Evolutionary conservation across 208 protist genomes (phyloP).

Genomic region (Phytomonas francai): DNA sequence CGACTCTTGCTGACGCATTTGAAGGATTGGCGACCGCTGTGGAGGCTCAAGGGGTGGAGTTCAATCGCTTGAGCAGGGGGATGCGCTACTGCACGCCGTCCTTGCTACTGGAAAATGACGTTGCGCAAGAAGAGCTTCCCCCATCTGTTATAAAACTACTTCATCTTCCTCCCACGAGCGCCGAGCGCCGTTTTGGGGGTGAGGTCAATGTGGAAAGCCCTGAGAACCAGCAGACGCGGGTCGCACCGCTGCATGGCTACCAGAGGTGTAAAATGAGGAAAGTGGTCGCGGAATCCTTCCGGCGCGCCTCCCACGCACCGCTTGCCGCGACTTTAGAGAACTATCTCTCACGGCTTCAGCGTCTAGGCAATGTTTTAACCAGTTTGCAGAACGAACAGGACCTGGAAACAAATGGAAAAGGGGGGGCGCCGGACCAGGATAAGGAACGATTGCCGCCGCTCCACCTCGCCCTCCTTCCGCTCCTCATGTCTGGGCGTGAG

Average conservation of each 20-base stretch:
- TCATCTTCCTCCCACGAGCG: conserved; percentile 2
- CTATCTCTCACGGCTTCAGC: conserved; percentile 10
- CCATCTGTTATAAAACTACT: conserved; percentile 18
- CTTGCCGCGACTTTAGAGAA: conserved; percentile 26
- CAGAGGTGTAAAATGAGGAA: conserved; percentile 14
- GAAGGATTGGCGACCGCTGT: conserved; percentile 4
- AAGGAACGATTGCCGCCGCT: not conserved
- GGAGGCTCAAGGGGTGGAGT: conserved; percentile 11
- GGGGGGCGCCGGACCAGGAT: not conserved
- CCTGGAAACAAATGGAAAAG: too few relatives aligned
- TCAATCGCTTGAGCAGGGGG: conserved; percentile 33
- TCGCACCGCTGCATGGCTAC: conserved; percentile 10
- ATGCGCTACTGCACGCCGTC: conserved; percentile 51
- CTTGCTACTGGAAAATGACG: conserved; percentile 38
- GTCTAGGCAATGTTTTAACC: not conserved
- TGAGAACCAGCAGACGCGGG: not conserved
- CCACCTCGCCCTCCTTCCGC: conserved; percentile 19
- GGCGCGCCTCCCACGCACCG: conserved; percentile 49
- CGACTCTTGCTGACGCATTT: not conserved
- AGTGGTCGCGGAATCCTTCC: conserved; percentile 31
- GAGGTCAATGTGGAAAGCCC: not conserved
- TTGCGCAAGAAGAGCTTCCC: conserved; percentile 16
- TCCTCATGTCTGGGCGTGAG: conserved; percentile 58
- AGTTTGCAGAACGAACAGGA: not conserved
- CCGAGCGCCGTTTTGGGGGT: not conserved